phyloP scores from a whole-genome alignment of 495 filamentous ascomycete species.

The Xanthoparmelia taractica region DNA sequence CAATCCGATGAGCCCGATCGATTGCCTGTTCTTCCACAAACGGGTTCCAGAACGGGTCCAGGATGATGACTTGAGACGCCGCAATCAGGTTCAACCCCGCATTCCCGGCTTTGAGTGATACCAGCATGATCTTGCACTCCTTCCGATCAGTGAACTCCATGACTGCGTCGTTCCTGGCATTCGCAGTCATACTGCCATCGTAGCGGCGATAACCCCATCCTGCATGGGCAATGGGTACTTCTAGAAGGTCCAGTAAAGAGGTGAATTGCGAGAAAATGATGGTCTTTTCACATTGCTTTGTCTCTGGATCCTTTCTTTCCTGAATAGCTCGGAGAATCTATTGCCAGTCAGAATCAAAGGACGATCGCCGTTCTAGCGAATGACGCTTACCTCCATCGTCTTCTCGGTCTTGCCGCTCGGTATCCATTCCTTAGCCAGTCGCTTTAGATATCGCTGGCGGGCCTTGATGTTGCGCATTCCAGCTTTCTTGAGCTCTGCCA shows the following conservation, averaged over 20 bases:
- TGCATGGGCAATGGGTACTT: slow-evolving; percentile 67
- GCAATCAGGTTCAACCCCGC: slow-evolving; percentile 80
- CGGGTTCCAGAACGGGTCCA: slow-evolving; percentile 96
- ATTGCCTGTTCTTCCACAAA: slow-evolving; percentile 93
- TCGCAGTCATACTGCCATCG: slow-evolving; percentile 73
- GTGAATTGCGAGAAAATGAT: slow-evolving; percentile 95
- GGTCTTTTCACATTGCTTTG: slow-evolving; percentile 55
- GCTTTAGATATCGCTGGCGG: slow-evolving; percentile 58
- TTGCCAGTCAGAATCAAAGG: neutral
- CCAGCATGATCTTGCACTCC: slow-evolving; percentile 67
- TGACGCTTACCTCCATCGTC: slow-evolving; percentile 43
- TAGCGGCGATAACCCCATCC: slow-evolving; percentile 66
- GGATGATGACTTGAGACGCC: slow-evolving; percentile 82
- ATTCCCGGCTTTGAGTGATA: slow-evolving; percentile 87
- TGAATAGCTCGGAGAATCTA: slow-evolving; percentile 50
- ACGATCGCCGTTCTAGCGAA: neutral
- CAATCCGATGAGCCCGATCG: slow-evolving; percentile 87
- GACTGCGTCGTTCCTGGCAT: slow-evolving; percentile 63
- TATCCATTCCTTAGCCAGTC: slow-evolving; percentile 57
- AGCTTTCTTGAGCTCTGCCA: slow-evolving; percentile 61
- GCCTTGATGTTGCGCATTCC: slow-evolving; percentile 52
- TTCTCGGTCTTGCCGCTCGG: slow-evolving; percentile 75
- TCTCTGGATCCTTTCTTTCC: slow-evolving; percentile 23
- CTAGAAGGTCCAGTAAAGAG: slow-evolving; percentile 81
- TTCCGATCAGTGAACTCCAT: slow-evolving; percentile 61